These are phyloP conservation scores for Penicillium paneum DNA, from an alignment of 2,329 filamentous ascomycete species.

Conservation along the genomic window DNA sequence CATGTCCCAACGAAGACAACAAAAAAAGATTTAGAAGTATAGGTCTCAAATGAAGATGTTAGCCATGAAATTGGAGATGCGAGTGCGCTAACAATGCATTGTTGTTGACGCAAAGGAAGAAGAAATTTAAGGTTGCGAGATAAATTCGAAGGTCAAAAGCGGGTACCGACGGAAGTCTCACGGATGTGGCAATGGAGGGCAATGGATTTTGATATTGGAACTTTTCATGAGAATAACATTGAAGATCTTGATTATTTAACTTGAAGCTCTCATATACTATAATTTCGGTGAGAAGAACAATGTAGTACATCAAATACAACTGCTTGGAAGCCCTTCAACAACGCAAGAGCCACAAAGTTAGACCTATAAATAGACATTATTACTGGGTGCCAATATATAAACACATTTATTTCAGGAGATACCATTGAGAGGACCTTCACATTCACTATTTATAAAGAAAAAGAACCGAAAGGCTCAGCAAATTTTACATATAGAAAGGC, in stretches of 20 bases:
- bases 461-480: too few relatives aligned
- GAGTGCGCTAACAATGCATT: conserved; percentile 2
- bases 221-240: background rate
- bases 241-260: background rate
- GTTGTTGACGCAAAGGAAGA: background rate
- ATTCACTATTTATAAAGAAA: background rate
- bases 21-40: background rate
- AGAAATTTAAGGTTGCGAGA: conserved; percentile 21
- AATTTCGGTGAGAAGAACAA: background rate
- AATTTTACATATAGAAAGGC: too few relatives aligned
- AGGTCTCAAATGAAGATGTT: background rate
- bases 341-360: background rate
- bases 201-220: background rate
- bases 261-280: background rate
- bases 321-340: background rate
- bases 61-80: background rate
- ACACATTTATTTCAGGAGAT: background rate
- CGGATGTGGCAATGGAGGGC: conserved; percentile 15
- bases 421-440: background rate
- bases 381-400: background rate
- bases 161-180: conserved; percentile 24
- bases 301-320: background rate
- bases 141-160: conserved; percentile 22
- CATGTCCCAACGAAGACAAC: background rate
- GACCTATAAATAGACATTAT: background rate